Evolutionary conservation across 805 yeast genomes (phyloP).

Genomic region (Tetrapisispora namnaoensis): DNA sequence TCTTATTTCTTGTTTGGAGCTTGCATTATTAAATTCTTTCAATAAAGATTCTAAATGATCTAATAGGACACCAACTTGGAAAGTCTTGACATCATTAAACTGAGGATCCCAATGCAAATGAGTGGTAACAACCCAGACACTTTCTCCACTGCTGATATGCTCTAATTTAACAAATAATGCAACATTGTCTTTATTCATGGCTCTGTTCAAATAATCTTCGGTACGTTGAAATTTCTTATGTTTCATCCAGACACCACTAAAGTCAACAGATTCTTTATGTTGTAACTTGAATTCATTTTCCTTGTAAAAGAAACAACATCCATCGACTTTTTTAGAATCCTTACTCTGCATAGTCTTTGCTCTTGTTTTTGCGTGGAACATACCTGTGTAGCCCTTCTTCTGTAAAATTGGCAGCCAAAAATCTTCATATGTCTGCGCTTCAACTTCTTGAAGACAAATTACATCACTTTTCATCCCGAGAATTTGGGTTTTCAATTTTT

Average conservation of each 20-base stretch:
- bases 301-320: slow-evolving; percentile 91
- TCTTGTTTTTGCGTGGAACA: slow-evolving; percentile 80
- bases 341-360: slow-evolving; percentile 78
- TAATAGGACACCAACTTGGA: slow-evolving; percentile 85
- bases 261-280: slow-evolving; percentile 70
- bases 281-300: slow-evolving; percentile 56
- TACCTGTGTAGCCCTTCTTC: slow-evolving; percentile 67
- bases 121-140: slow-evolving; percentile 70
- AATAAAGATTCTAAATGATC: slow-evolving; percentile 72
- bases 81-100: slow-evolving; percentile 88
- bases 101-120: slow-evolving; percentile 99
- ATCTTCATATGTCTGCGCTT: slow-evolving; percentile 74
- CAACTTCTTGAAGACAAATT: slow-evolving; percentile 92
- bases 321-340: slow-evolving; percentile 88
- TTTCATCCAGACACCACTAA: slow-evolving; percentile 68
- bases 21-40: slow-evolving; percentile 38
- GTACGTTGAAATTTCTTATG: slow-evolving; percentile 84
- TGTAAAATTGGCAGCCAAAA: slow-evolving; percentile 72
- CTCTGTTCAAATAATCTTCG: slow-evolving; percentile 89
- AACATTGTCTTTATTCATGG: slow-evolving; percentile 90
- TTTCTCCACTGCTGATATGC: slow-evolving; percentile 61
- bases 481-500: slow-evolving; percentile 65
- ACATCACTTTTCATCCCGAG: slow-evolving; percentile 59
- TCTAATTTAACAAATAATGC: slow-evolving; percentile 72
- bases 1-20: slow-evolving; percentile 41